Base-by-base conservation (phyloP, 148 eudicot species). In the Chenopodium formosanum region DNA sequence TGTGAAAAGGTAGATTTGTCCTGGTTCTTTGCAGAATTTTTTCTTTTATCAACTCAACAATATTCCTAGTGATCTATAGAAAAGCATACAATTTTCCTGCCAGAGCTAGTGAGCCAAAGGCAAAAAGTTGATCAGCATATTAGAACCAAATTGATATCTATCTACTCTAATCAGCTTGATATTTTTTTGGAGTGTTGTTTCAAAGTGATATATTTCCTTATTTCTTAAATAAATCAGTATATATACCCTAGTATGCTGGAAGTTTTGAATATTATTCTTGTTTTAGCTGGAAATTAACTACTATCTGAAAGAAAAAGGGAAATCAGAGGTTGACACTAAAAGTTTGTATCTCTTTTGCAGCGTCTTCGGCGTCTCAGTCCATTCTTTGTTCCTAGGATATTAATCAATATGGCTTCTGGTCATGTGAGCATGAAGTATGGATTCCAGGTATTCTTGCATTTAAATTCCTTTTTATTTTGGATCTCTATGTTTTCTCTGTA, bases 321-420 rank as follows among this genome's bases (percentile, higher is more conserved):
- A 75, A 46, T 46, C 27, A 14, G 27, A 40, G 66, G 69, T 40
- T 79, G 27, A 1, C 10, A 72, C 70, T 56, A 34, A 71, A 27
- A 19, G 46, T 40, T 20, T 67, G 22, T 66, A 25, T 12, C 27
- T 66, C 68, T 31, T 46, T 77, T 86, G 81, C 89, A 95, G 98
- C 90, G 93, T 74, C 83, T 96, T 81, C 90, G 99, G 23, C 92
- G 99, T 80, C 92, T 96, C 73, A 96, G 97, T 86, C 98, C 99
- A 34, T 96, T 89, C 89, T 96, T 96, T 76, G 85, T 96, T 75
- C 99, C 99, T 29, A 89, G 98, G 78, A 96, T 96, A 85, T 84
- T 96, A 84, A 96, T 96, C 82, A 94, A 96, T 84, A 94, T 96
- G 99, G 98, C 99, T 75, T 88, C 99, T 87, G 99, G 99, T 67